Conservation (phyloP, 495 filamentous ascomycete genomes). For the Thozetella sp. region DNA sequence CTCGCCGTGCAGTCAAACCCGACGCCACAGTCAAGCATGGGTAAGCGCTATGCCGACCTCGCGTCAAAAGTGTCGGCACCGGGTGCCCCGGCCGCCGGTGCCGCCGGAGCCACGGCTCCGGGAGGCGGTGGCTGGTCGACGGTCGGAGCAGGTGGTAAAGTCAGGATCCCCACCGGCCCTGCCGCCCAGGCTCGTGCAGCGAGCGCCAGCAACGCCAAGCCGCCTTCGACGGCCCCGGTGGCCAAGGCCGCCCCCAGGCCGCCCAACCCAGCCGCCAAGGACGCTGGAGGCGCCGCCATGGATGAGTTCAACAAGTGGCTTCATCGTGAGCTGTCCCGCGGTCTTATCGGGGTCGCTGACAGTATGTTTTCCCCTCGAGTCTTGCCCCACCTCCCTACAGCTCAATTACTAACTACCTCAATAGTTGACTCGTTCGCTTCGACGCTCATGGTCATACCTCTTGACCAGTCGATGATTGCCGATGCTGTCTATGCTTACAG, state of each 20-base stretch:
- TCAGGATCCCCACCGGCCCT: constrained; percentile 70
- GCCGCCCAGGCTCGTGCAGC: constrained; percentile 57
- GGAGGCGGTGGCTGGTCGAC: constrained; percentile 83
- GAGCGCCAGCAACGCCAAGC: constrained; percentile 46
- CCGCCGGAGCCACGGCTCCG: constrained; percentile 24
- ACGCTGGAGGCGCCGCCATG: constrained; percentile 56
- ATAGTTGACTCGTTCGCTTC: constrained; percentile 78
- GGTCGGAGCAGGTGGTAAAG: constrained; percentile 92
- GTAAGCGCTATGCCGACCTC: constrained; percentile 94
- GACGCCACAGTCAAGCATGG: constrained; percentile 48
- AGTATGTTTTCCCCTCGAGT: constrained; percentile 48
- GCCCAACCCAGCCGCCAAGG: constrained; percentile 32
- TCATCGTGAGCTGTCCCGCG: constrained; percentile 65
- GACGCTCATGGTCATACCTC: constrained; percentile 71
- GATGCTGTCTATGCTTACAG: constrained; percentile 87
- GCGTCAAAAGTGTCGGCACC: constrained; percentile 67
- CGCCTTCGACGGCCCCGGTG: constrained; percentile 12
- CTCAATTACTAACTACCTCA: constrained; percentile 20
- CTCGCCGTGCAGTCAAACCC: constrained; percentile 48
- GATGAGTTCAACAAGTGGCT: constrained; percentile 97
- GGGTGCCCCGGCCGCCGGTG: constrained; percentile 18
- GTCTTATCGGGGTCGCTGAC: constrained; percentile 44
- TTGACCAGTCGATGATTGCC: constrained; percentile 77
- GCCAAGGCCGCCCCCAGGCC: constrained; percentile 37
- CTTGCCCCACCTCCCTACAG: constrained; percentile 10